These are phyloP conservation scores for Kluyveromyces starmeri DNA, from an alignment of 805 yeast genomes.

Conservation along the genomic window DNA sequence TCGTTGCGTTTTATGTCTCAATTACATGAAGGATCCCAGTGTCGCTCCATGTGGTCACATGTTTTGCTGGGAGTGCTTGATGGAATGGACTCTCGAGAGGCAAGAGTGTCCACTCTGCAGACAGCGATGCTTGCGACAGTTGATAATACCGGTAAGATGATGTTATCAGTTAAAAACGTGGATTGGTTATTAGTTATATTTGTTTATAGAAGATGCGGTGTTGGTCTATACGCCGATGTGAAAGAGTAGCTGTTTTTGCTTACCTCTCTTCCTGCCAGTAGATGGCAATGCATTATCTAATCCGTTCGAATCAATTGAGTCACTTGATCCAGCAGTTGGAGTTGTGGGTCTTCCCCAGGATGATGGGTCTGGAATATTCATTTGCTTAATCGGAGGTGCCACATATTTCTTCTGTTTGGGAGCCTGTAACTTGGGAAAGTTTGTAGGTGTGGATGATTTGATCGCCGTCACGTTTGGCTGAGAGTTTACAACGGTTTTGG, in stretches of 20 bases:
- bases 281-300: slow-evolving; percentile 15
- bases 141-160: slow-evolving; percentile 18
- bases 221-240: slow-evolving; percentile 37
- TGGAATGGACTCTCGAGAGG: slow-evolving; percentile 88
- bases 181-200: no score
- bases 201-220: background rate
- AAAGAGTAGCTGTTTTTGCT: slow-evolving; percentile 46
- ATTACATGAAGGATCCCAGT: slow-evolving; percentile 72
- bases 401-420: slow-evolving; percentile 12
- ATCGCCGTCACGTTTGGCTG: slow-evolving; percentile 5
- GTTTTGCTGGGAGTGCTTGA: slow-evolving; percentile 86
- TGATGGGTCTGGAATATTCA: slow-evolving; percentile 29
- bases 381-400: slow-evolving; percentile 52
- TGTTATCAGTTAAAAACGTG: no score
- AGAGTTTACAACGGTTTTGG: background rate
- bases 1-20: slow-evolving; percentile 76
- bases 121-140: slow-evolving; percentile 13
- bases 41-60: slow-evolving; percentile 87
- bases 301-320: slow-evolving; percentile 11
- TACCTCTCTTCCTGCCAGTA: slow-evolving; percentile 32
- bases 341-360: slow-evolving; percentile 25
- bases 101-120: slow-evolving; percentile 37
- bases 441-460: slow-evolving; percentile 1
- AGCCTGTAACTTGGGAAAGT: slow-evolving; percentile 5
- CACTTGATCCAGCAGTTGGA: background rate